Conservation (phyloP, 2,329 filamentous ascomycete genomes). For the Beauveria rudraprayagi region DNA sequence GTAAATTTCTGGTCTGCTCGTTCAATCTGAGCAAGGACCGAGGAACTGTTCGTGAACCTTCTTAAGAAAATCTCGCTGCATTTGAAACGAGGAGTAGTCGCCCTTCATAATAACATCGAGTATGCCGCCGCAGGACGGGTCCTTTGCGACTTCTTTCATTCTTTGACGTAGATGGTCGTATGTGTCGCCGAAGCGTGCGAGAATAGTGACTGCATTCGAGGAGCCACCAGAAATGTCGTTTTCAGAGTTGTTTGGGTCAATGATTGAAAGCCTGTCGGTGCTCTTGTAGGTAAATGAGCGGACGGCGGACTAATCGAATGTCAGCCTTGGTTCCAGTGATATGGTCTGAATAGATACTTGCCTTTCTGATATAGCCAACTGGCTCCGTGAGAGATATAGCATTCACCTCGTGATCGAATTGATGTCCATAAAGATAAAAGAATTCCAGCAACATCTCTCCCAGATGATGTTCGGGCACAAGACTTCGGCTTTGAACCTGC, state of each 20-base stretch:
- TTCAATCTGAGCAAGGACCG: conserved; percentile 25
- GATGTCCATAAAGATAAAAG: conserved; percentile 78
- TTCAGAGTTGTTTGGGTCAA: conserved; percentile 75
- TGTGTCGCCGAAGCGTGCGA: conserved; percentile 61
- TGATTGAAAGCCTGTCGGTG: conserved; percentile 67
- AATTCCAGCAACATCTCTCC: conserved; percentile 81
- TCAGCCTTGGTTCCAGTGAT: conserved; percentile 3
- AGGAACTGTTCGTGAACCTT: conserved; percentile 38
- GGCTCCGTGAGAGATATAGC: conserved; percentile 73
- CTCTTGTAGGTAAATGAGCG: conserved; percentile 47
- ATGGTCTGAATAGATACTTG: conserved; percentile 27
- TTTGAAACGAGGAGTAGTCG: conserved; percentile 67
- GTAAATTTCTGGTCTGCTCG: conserved; percentile 3
- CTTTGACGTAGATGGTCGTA: conserved; percentile 47
- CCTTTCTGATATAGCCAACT: conserved; percentile 65
- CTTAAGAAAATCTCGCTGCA: conserved; percentile 58
- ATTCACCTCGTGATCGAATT: conserved; percentile 60
- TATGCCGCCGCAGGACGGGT: conserved; percentile 34
- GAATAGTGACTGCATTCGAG: conserved; percentile 57
- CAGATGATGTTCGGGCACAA: conserved; percentile 57
- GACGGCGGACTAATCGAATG: conserved; percentile 32
- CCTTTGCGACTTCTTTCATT: conserved; percentile 43
- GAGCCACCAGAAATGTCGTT: conserved; percentile 93
- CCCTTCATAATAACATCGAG: conserved; percentile 66
- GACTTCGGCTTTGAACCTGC: conserved; percentile 52